Conservation (phyloP, 495 filamentous ascomycete species). For the Pseudomonodictys pantanalensis region DNA sequence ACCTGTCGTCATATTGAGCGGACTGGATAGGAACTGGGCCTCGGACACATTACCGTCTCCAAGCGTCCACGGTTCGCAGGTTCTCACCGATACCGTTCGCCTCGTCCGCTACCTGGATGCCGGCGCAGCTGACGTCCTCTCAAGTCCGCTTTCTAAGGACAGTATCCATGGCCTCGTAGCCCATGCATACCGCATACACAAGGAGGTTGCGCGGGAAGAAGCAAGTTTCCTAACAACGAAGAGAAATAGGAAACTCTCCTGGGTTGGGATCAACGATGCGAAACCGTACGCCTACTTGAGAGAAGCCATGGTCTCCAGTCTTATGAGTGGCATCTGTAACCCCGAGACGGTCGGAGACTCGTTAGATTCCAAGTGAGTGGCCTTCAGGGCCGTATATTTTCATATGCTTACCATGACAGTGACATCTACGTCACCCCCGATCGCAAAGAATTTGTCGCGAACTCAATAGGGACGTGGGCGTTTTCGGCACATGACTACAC, state of each 20-base stretch:
- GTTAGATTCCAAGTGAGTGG: slow-evolving; percentile 47
- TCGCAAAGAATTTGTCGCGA: slow-evolving; percentile 60
- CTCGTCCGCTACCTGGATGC: slow-evolving; percentile 71
- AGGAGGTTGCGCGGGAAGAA: slow-evolving; percentile 65
- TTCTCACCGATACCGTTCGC: slow-evolving; percentile 46
- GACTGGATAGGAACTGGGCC: slow-evolving; percentile 32
- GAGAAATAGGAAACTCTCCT: slow-evolving; percentile 76
- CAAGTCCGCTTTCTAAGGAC: slow-evolving; percentile 68
- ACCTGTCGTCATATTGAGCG: slow-evolving; percentile 37
- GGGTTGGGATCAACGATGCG: slow-evolving; percentile 83
- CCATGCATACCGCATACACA: slow-evolving; percentile 77
- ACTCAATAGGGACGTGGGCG: slow-evolving; percentile 74
- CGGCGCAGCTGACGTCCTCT: slow-evolving; percentile 81
- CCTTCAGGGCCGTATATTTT: not conserved
- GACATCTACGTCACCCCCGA: slow-evolving; percentile 52
- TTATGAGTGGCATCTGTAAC: slow-evolving; percentile 90
- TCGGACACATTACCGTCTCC: slow-evolving; percentile 30
- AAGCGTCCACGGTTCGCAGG: slow-evolving; percentile 32
- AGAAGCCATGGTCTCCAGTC: slow-evolving; percentile 82
- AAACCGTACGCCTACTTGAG: slow-evolving; percentile 86
- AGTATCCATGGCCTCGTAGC: slow-evolving; percentile 70
- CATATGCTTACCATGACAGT: slow-evolving; percentile 32
- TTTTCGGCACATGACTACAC: slow-evolving; percentile 86
- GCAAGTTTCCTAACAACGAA: slow-evolving; percentile 63
- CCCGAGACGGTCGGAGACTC: slow-evolving; percentile 58